Evolutionary conservation across 371 early-diverging fungal species (phyloP), one percentile per base, ranked within the genome.

Genomic region (Ordospora colligata): DNA sequence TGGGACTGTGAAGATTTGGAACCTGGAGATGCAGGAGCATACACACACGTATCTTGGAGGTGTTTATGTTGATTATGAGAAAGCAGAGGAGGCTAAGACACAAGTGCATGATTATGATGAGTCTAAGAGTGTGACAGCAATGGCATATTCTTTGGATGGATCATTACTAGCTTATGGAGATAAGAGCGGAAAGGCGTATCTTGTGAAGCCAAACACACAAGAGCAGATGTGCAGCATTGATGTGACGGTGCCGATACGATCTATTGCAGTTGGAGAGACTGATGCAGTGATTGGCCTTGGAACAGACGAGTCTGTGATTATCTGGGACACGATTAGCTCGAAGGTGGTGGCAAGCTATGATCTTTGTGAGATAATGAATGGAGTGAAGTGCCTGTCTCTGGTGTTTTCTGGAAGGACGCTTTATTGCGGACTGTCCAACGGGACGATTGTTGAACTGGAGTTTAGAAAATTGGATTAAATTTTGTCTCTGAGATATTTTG

Each of bases 41-140:
- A 9, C 71, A 11, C 46, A 63, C 74, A 89, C 91, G 0, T 82
- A 92, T 50, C 84, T 86, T 25, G 89, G 89, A 19, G 81, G 81
- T 37, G n/a, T 42, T 0, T 45, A 43, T 64, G 32, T 77, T 27
- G 67, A 76, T 25, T 42, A 68, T 23, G 32, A 71, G 27, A 69
- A 62, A 11, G 67, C 42, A 40, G 45, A 58, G 32, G 79, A 76
- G 22, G 49, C 47, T 14, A 51, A 74, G 17, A 69, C 32, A 9
- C 50, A 47, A 21, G 54, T 32, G 8, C 44, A 68, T 17, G 64
- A 58, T 4, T 51, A 40, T 17, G 66, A 74, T 19, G 27, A 44
- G 10, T 58, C 79, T 9, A 43, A 44, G 40, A 76, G 76, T 42
- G 78, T 84, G 25, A 75, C 73, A 21, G 66, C 77, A n/a, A 27